Evolutionary conservation across 352 stramenopile species (phyloP).

Genomic region (Aphanomyces cochlioides): DNA sequence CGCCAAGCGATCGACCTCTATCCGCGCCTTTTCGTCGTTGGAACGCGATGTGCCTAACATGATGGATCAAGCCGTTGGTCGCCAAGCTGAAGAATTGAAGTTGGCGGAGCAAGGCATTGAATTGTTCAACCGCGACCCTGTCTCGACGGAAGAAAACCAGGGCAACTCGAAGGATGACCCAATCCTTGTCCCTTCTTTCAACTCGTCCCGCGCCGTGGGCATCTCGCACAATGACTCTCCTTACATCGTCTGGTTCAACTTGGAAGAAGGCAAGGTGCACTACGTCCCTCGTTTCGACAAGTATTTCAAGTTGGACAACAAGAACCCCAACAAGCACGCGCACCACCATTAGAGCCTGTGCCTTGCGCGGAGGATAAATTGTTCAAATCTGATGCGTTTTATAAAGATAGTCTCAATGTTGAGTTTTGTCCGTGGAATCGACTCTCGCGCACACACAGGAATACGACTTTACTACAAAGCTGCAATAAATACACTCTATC

Average conservation of each 20-base stretch:
- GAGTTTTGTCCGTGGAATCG: slow-evolving; percentile 11
- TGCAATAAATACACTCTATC: slow-evolving; percentile 28
- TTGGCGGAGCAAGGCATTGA: slow-evolving; percentile 59
- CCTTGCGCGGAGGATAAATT: slow-evolving; percentile 6
- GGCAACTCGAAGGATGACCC: slow-evolving; percentile 87
- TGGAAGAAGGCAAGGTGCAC: slow-evolving; percentile 83
- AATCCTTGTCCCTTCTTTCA: slow-evolving; percentile 81
- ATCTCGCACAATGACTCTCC: slow-evolving; percentile 87
- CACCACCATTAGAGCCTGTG: slow-evolving; percentile 22
- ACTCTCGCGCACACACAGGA: neutral
- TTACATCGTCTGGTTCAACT: slow-evolving; percentile 86
- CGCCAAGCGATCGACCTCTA: slow-evolving; percentile 19
- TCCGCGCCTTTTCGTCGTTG: slow-evolving; percentile 54
- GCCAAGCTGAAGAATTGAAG: slow-evolving; percentile 72
- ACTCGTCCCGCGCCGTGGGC: slow-evolving; percentile 63
- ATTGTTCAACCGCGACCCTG: slow-evolving; percentile 78
- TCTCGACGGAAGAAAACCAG: slow-evolving; percentile 81
- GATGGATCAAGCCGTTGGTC: slow-evolving; percentile 73
- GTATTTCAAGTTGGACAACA: slow-evolving; percentile 90
- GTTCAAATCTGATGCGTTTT: slow-evolving; percentile 12
- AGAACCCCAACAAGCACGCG: slow-evolving; percentile 27
- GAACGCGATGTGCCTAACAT: slow-evolving; percentile 59
- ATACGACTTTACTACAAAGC: neutral
- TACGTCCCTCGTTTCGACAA: slow-evolving; percentile 84
- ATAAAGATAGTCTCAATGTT: slow-evolving; percentile 20